A percentile compares a stretch with the other conserved stretches of the same genome.
Conservation (phyloP, 805 yeast species). For the Cyberlindnera suaveolens region DNA sequence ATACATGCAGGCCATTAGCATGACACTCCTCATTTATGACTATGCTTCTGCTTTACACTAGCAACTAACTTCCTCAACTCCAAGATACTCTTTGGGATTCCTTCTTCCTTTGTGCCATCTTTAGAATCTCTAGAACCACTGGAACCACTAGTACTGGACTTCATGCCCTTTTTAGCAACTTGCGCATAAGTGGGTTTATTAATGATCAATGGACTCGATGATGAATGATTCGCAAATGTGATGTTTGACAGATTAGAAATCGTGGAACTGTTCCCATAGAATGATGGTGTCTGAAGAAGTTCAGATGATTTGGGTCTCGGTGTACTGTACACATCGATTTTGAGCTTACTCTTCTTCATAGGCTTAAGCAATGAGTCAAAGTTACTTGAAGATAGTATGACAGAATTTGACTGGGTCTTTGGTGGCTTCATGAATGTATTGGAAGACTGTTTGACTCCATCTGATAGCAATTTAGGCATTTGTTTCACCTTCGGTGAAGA, state of each 20-base stretch:
- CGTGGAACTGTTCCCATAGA: constrained; percentile 17
- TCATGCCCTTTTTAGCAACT: not conserved
- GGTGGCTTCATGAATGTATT: not conserved
- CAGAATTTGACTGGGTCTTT: no score
- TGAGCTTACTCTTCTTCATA: constrained; percentile 8
- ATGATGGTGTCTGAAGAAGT: constrained; percentile 24
- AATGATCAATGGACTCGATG: constrained; percentile 8
- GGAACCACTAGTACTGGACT: not conserved
- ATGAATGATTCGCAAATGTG: constrained; percentile 19
- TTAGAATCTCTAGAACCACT: not conserved
- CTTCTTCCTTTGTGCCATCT: constrained; percentile 3
- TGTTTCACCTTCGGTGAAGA: constrained; percentile 14
- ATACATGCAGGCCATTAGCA: no score
- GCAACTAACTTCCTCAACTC: constrained; percentile 21
- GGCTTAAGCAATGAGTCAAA: constrained; percentile 9
- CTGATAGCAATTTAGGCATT: constrained; percentile 18
- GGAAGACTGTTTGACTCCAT: not conserved
- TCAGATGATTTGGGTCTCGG: constrained; percentile 26
- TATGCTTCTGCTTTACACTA: constrained; percentile 19
- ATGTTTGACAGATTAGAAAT: constrained; percentile 22
- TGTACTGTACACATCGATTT: constrained; percentile 21
- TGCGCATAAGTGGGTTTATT: constrained; percentile 9
- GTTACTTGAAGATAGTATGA: not conserved
- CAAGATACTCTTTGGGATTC: constrained; percentile 17
- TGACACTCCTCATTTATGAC: not conserved